Evolutionary conservation across 345 rosid species (phyloP).

Genomic region (Turritis glabra): DNA sequence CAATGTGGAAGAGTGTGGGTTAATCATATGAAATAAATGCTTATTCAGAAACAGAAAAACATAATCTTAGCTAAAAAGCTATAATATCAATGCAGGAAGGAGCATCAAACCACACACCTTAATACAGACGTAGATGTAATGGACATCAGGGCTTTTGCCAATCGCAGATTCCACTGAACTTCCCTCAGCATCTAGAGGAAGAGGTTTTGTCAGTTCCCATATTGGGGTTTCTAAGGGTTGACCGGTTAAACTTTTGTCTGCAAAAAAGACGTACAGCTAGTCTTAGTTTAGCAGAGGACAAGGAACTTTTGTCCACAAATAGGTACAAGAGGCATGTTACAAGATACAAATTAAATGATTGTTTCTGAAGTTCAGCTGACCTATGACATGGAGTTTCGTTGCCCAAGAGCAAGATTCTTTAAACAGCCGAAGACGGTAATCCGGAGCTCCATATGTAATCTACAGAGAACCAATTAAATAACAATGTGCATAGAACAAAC

Average conservation of each 20-base stretch:
- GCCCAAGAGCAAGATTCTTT: slow-evolving; percentile 60
- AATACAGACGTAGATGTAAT: slow-evolving; percentile 66
- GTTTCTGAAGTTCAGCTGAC: slow-evolving; percentile 30
- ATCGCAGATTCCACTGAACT: slow-evolving; percentile 57
- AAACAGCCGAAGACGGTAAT: slow-evolving; percentile 59
- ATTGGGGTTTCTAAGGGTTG: slow-evolving; percentile 43
- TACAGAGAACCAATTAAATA: slow-evolving; percentile 34
- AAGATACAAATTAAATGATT: not conserved
- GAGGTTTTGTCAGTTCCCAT: slow-evolving; percentile 61
- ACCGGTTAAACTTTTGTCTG: slow-evolving; percentile 62
- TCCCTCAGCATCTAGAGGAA: slow-evolving; percentile 61
- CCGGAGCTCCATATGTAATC: slow-evolving; percentile 90
- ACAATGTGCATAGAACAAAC: not conserved
- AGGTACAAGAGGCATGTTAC: not conserved
- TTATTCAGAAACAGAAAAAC: not conserved
- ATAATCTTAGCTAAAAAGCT: not conserved
- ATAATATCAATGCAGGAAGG: not conserved
- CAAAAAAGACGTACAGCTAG: not conserved
- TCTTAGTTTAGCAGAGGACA: slow-evolving; percentile 6
- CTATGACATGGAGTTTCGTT: slow-evolving; percentile 71
- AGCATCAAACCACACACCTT: slow-evolving; percentile 46
- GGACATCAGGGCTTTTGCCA: slow-evolving; percentile 74
- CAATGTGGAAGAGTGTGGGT: not conserved
- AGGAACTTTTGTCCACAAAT: not conserved
- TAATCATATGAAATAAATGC: not conserved